Conservation (phyloP, 768 basidiomycete genomes). For the Podaxis carcinomalis region DNA sequence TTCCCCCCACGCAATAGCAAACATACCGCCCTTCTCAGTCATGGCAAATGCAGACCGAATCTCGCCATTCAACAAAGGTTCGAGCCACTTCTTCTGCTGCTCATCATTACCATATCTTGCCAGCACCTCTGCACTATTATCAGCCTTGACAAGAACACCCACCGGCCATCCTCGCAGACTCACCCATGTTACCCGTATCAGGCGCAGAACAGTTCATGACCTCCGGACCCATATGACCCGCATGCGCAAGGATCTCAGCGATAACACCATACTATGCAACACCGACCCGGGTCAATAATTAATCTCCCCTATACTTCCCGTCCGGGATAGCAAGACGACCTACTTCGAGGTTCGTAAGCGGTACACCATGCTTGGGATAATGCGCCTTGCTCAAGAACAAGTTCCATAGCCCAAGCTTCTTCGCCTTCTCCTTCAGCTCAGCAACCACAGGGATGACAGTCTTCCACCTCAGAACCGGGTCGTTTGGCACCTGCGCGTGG, state of each 20-base stretch:
- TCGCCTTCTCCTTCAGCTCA: slow-evolving; percentile 85
- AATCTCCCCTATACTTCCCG: background rate
- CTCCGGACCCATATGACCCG: slow-evolving; percentile 78
- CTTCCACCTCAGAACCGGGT: slow-evolving; percentile 77
- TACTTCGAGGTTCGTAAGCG: slow-evolving; percentile 92
- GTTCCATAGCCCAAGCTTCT: slow-evolving; percentile 91
- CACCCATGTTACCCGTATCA: slow-evolving; percentile 98
- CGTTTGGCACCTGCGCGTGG: slow-evolving; percentile 75
- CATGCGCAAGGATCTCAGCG: slow-evolving; percentile 91
- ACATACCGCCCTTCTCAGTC: slow-evolving; percentile 86
- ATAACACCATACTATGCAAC: slow-evolving; percentile 83
- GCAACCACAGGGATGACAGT: slow-evolving; percentile 76
- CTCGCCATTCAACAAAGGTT: slow-evolving; percentile 85
- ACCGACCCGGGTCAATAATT: background rate
- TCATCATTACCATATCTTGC: slow-evolving; percentile 89
- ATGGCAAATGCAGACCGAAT: slow-evolving; percentile 94
- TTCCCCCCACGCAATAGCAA: background rate
- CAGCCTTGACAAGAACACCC: background rate
- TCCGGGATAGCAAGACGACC: slow-evolving; percentile 10
- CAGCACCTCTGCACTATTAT: slow-evolving; percentile 71
- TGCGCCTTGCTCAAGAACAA: slow-evolving; percentile 93
- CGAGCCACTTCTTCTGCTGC: slow-evolving; percentile 89
- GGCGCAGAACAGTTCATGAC: slow-evolving; percentile 93
- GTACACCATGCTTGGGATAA: slow-evolving; percentile 85
- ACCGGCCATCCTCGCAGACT: slow-evolving; percentile 16